Base-by-base conservation (phyloP, 108 stramenopile species). In the Parietichytrium sp. region DNA sequence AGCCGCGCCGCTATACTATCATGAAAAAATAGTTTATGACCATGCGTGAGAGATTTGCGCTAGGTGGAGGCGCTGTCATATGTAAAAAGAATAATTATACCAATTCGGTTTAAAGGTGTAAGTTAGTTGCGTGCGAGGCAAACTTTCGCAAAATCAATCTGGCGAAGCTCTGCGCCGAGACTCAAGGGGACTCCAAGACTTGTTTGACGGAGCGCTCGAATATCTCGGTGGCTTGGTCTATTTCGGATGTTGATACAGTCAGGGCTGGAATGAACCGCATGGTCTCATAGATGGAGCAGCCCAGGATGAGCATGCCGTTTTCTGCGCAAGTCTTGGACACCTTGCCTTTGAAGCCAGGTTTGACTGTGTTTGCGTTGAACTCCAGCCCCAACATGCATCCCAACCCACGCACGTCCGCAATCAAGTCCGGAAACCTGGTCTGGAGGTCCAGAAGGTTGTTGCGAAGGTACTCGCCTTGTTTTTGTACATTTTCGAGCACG, bases 381-480 rank as follows among this genome's bases (percentile, higher is more conserved):
- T 93, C 91, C 42, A 92, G 80, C 10, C 89, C 92, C 0, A 89
- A 82, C 91, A 93, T 93, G 33, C 89, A 78, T 1, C 92, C 92
- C 72, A 90, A 54, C 2, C 91, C 91, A 48, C 91, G 82, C 27
- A 92, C 85, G 48, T 93, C 90, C 15, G 85, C 81, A 54, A 92
- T 84, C 49, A 90, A 51, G 30, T 77, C 86, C 26, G 81, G 88
- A 26, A 15, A n/a, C 78, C 42, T 80, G 4, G 51, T 36, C 38
- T 86, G 79, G 20, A 90, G 72, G 18, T 29, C 82, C 3, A 54
- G 52, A 18, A 92, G 53, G 48, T 84, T 87, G 3, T 82, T 49
- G 77, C 51, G 84, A 31, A 91, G 82, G 61, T 83, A 80, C 25
- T 54, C 79, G n/a, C 91, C 92, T 55, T 82, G 86, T 25, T 20